Conservation (phyloP, 345 rosid species). For the Erucastrum elatum region DNA sequence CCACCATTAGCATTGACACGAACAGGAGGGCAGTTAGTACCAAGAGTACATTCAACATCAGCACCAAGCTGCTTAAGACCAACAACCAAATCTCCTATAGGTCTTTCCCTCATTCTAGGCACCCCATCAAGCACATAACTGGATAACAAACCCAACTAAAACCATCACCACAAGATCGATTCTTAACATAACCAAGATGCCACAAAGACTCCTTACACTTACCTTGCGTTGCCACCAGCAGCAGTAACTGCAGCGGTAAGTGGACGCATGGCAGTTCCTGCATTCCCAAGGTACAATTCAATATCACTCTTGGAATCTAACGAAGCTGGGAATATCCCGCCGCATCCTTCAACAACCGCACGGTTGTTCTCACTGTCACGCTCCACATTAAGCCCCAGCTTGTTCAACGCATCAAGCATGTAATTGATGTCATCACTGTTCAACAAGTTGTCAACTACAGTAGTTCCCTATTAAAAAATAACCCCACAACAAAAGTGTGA, state of each 20-base stretch:
- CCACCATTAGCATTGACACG: slow-evolving; percentile 78
- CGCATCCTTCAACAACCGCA: slow-evolving; percentile 81
- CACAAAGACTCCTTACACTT: background rate
- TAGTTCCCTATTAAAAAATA: slow-evolving; percentile 61
- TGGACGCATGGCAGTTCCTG: slow-evolving; percentile 97
- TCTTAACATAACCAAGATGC: background rate
- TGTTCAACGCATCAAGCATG: slow-evolving; percentile 89
- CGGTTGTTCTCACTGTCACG: slow-evolving; percentile 53
- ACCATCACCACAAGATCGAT: background rate
- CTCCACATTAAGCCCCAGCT: slow-evolving; percentile 67
- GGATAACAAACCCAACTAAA: slow-evolving; percentile 2
- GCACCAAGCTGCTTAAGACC: slow-evolving; percentile 98
- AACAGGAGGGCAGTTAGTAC: slow-evolving; percentile 90
- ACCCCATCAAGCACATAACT: slow-evolving; percentile 95
- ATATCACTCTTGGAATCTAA: slow-evolving; percentile 53
- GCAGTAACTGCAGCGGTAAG: slow-evolving; percentile 88
- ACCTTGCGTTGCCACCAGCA: slow-evolving; percentile 94
- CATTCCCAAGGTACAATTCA: slow-evolving; percentile 94
- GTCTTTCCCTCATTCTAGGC: slow-evolving; percentile 97
- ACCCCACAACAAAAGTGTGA: too few relatives aligned
- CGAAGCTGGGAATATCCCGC: slow-evolving; percentile 73
- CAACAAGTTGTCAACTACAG: slow-evolving; percentile 86
- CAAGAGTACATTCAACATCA: slow-evolving; percentile 67
- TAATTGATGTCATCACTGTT: slow-evolving; percentile 82
- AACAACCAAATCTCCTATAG: slow-evolving; percentile 80